Evolutionary conservation across 192 early-diverging fungal genomes (phyloP), one percentile per base, ranked within the genome.

Genomic region (Diversispora epigaea): DNA sequence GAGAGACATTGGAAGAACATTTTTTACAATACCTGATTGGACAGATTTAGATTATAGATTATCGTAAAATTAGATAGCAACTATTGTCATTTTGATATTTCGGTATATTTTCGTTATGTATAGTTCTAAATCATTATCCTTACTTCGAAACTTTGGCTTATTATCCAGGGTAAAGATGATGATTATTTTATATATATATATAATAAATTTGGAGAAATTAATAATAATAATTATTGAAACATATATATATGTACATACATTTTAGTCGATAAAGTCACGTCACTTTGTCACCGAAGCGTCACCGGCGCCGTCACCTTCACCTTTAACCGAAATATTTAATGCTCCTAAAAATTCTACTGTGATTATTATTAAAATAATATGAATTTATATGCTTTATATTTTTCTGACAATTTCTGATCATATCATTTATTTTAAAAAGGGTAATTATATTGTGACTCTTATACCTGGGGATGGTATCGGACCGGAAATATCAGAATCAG

Each of bases 381-480:
- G 44, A n/a, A 46, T n/a, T 50, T 57, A 25, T 45, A 64, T 58
- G 25, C 17, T n/a, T 64, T 19, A 2, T 4, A 14, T 5, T 43
- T 44, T 3, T 2, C 44, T 8, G 11, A 21, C 25, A 39, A 32
- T 60, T 60, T 25, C 21, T 5, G 8, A 60, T 21, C 11, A 25
- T 7, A 2, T 60, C 6, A 25, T 60, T 25, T 60, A 8, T 60
- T 25, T 9, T 25, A 21, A 60, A 60, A 60, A 88, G 84, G 92
- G 92, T 72, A 93, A 92, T 87, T 93, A 92, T 84, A 83, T 81
- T 62, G 96, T 98, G 66, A 96, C 96, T 63, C 83, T 99, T 73
- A 98, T 99, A 76, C 96, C 97, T 17, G 97, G 97, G 71, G 97
- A 98, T 82, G 97, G 97, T 70, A 99, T 99, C 73, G 97, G 97